phyloP scores from a whole-genome alignment of 1,284 basidiomycete species.

The Flammula alnicola region DNA sequence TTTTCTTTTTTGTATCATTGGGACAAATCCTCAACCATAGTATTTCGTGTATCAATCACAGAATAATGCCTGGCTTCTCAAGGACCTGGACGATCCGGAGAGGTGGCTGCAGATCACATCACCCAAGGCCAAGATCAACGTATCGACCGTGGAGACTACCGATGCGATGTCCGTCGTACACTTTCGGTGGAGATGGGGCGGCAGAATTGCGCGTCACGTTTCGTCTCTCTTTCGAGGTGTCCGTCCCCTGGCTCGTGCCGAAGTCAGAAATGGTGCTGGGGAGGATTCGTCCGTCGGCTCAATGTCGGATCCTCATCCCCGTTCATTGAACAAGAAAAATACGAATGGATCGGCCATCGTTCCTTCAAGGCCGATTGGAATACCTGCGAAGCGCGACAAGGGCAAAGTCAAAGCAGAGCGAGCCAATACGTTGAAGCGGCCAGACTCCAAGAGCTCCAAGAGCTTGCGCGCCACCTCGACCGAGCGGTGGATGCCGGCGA shows the following conservation, averaged over 20 bases:
- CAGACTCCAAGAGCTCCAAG: constrained; percentile 15
- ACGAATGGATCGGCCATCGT: too few species aligned
- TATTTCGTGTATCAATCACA: constrained; percentile 25
- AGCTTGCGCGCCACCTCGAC: constrained; percentile 33
- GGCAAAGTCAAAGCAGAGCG: neutral
- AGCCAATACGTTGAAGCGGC: neutral
- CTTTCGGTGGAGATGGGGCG: constrained; percentile 59
- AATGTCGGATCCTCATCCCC: too few species aligned
- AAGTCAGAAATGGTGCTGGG: neutral
- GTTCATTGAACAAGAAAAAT: too few species aligned
- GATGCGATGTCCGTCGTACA: constrained; percentile 71
- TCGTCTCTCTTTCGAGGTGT: constrained; percentile 49
- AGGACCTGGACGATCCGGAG: constrained; percentile 62
- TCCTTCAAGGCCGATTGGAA: neutral
- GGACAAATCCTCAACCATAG: neutral
- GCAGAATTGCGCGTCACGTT: constrained; percentile 43
- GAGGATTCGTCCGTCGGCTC: too few species aligned
- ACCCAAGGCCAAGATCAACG: constrained; percentile 42
- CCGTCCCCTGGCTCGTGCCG: constrained; percentile 19
- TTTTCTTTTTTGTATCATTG: constrained; percentile 16
- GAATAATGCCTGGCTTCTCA: constrained; percentile 79
- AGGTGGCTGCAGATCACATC: constrained; percentile 83
- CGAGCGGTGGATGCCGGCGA: constrained; percentile 29
- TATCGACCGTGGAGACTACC: constrained; percentile 83
- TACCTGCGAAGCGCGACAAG: neutral